A percentile compares a stretch with the other conserved stretches of the same genome.
These are phyloP conservation scores for Microascus cirrosus DNA, from an alignment of 2,329 filamentous ascomycete species.

Conservation along the genomic window DNA sequence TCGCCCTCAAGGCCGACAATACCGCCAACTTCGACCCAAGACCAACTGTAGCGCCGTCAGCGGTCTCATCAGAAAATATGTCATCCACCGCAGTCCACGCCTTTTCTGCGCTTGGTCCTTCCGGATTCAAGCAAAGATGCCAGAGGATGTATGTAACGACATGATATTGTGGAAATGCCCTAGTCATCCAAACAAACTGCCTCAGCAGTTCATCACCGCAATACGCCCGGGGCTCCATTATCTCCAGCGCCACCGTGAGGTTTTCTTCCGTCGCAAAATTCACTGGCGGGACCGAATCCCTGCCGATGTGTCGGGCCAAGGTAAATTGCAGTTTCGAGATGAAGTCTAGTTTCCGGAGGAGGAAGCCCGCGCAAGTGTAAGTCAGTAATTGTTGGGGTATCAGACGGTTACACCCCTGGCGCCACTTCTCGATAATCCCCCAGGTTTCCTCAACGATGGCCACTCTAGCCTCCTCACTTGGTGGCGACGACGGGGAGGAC, in stretches of 20 bases:
- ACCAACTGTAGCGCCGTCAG: background rate
- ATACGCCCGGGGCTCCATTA: constrained; percentile 14
- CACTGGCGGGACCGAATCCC: background rate
- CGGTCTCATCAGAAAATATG: background rate
- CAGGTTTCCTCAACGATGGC: constrained; percentile 26
- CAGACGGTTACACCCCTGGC: constrained; percentile 36
- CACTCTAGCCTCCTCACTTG: background rate
- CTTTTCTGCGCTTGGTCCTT: constrained; percentile 14
- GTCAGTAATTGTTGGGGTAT: constrained; percentile 25
- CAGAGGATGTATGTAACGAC: constrained; percentile 24
- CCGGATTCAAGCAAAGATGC: constrained; percentile 23
- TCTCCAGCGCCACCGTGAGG: constrained; percentile 16
- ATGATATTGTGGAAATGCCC: constrained; percentile 24
- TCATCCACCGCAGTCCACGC: constrained; percentile 17
- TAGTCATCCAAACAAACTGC: constrained; percentile 19
- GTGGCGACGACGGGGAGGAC: background rate
- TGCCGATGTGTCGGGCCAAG: constrained; percentile 3
- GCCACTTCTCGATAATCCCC: constrained; percentile 31
- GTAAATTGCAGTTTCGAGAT: constrained; percentile 15
- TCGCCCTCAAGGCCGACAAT: constrained; percentile 17
- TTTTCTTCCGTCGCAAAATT: constrained; percentile 13
- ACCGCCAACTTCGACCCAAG: constrained; percentile 18
- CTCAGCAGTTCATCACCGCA: constrained; percentile 18
- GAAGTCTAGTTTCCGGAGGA: constrained; percentile 17
- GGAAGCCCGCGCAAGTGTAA: constrained; percentile 11